Conservation (phyloP, 2,329 filamentous ascomycete genomes). For the Fusarium aywerte region DNA sequence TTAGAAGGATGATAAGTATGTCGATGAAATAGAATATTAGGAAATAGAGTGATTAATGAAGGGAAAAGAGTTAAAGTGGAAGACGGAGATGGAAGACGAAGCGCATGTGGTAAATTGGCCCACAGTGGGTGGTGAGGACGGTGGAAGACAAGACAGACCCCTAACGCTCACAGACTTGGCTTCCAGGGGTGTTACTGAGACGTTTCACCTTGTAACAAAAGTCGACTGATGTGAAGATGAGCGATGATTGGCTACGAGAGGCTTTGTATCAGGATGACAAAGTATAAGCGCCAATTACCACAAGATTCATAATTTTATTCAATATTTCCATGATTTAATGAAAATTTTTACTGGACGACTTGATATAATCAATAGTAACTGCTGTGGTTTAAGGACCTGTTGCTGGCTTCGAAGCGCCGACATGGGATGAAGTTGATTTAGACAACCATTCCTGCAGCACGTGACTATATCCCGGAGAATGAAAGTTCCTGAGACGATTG, state of each 20-base stretch:
- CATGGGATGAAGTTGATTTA: conserved; percentile 26
- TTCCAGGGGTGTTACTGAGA: conserved; percentile 41
- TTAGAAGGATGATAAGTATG: conserved; percentile 10
- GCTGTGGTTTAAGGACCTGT: neutral
- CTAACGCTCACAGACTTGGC: conserved; percentile 31
- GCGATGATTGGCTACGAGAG: conserved; percentile 35
- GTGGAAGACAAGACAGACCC: conserved; percentile 27
- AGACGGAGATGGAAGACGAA: conserved; percentile 36
- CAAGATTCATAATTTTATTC: neutral
- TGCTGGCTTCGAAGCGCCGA: neutral
- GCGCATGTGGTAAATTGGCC: conserved; percentile 39
- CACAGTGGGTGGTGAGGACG: conserved; percentile 38
- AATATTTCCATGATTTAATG: neutral
- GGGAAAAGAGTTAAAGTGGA: conserved; percentile 23
- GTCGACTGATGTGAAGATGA: conserved; percentile 41
- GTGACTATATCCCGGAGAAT: conserved; percentile 24
- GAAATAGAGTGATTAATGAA: conserved; percentile 7
- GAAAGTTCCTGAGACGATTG: neutral
- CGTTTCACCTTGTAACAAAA: conserved; percentile 60
- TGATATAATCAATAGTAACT: neutral
- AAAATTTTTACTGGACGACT: neutral
- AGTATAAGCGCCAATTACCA: neutral
- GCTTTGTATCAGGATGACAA: neutral
- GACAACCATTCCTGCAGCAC: conserved; percentile 12
- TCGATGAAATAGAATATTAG: conserved; percentile 8